A percentile compares a stretch with the other conserved stretches of the same genome.
phyloP scores from a whole-genome alignment of 2,329 filamentous ascomycete species.

The Penicillium psychrosexuale region DNA sequence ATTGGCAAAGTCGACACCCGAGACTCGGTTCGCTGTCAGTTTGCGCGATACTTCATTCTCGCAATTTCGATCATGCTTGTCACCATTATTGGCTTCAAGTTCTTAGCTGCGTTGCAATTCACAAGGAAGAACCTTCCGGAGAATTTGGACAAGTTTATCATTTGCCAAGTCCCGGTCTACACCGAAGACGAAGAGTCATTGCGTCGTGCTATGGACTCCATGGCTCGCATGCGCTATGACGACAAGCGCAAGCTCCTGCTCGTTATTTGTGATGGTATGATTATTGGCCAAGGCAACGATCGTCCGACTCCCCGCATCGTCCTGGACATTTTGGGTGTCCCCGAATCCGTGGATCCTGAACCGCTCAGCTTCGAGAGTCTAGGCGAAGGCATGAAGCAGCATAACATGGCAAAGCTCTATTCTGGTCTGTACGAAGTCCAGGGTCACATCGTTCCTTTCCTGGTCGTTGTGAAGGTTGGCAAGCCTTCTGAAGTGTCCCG shows the following conservation, averaged over 20 bases:
- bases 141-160: slow-evolving; percentile 96
- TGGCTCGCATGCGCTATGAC: slow-evolving; percentile 91
- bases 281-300: slow-evolving; percentile 93
- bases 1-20: slow-evolving; percentile 88
- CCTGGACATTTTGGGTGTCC: slow-evolving; percentile 91
- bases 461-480: slow-evolving; percentile 95
- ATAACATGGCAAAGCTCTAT: slow-evolving; percentile 99
- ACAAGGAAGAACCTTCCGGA: slow-evolving; percentile 86
- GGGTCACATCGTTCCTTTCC: slow-evolving; percentile 94
- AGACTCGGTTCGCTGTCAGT: slow-evolving; percentile 78
- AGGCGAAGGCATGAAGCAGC: slow-evolving; percentile 92
- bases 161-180: slow-evolving; percentile 95
- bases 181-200: slow-evolving; percentile 98
- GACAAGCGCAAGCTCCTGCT: slow-evolving; percentile 94
- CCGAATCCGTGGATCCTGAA: slow-evolving; percentile 89
- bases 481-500: slow-evolving; percentile 70
- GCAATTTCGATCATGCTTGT: slow-evolving; percentile 78
- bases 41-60: slow-evolving; percentile 84
- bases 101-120: slow-evolving; percentile 93
- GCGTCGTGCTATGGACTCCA: slow-evolving; percentile 93
- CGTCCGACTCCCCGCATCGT: slow-evolving; percentile 96
- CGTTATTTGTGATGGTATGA: slow-evolving; percentile 95
- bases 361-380: slow-evolving; percentile 95
- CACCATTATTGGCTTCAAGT: slow-evolving; percentile 88
- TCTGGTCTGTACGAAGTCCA: slow-evolving; percentile 97